Base-by-base conservation (phyloP, 23 red algal genomes). In the Gracilariopsis chorda region DNA sequence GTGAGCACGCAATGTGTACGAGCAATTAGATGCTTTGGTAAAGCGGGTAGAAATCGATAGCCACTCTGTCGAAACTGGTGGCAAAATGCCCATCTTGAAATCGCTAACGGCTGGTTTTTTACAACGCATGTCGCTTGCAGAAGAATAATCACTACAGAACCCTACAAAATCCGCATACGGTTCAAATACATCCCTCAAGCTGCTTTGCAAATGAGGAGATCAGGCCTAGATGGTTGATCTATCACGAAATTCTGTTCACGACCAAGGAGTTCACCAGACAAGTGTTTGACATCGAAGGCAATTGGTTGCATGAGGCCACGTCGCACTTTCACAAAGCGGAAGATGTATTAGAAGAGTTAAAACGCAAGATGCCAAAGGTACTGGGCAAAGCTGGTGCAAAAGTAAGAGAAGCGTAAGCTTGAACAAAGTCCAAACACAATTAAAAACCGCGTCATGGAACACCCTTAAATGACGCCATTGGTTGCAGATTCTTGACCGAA, bases 111-210 rank as follows among this genome's bases (percentile, higher is more conserved):
- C 87, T 17, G 94, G 94, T 83, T 96, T 96, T 96, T 34, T 92
- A 78, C 34, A 81, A 96, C 24, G 86, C 81, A 48, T 86, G 81
- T 27, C 47, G 56, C 42, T 47, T 96, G 39, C 77, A 92, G 71
- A 91, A 92, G 44, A 86, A 86, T 51, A 88, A 88, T 30, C 25
- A 51, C 36, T 96, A 96, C 60, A 87, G 87, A 24, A 96, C 94
- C 16, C 42, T 96, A 32, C 86, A 87, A 14, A 83, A 83, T 42
- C 71, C 87, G 23, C 80, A 84, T 5, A 84, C 94, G 4, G 88
- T 96, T 25, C 94, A 96, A 17, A 92, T 96, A 25, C 94, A 96
- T 35, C 94, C 94, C 33, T 92, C 88, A 43, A 96, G 94, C 59
- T 78, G 61, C 3, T 74, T 96, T 9, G 83, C 62, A 21, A 62